phyloP scores from a whole-genome alignment of 257 asterid species.

The Solanum chaucha region DNA sequence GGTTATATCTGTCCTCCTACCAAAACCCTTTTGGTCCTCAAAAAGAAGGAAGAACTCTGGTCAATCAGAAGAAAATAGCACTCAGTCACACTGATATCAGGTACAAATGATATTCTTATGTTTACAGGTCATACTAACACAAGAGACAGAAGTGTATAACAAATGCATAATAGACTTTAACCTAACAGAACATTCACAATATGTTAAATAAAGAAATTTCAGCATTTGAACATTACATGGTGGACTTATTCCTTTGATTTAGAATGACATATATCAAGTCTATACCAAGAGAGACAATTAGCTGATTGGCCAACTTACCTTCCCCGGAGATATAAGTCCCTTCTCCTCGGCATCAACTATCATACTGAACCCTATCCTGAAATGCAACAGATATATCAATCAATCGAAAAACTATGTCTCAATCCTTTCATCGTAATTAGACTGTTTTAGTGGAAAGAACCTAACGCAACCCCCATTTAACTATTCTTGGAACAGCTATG shows the following conservation, averaged over 20 bases:
- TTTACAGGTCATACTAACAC: background rate
- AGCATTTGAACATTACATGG: background rate
- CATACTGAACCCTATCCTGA: constrained; percentile 96
- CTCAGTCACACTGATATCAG: background rate
- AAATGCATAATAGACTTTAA: background rate
- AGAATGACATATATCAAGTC: background rate
- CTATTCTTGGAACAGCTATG: background rate
- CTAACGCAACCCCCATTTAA: background rate
- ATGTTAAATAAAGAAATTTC: background rate
- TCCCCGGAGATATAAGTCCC: constrained; percentile 84
- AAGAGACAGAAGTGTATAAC: background rate
- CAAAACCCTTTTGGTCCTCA: background rate
- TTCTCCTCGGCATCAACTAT: constrained; percentile 83
- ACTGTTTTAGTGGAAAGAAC: background rate
- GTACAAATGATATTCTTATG: background rate
- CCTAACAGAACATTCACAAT: background rate
- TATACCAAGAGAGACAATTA: background rate
- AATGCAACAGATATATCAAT: constrained; percentile 9
- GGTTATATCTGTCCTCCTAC: background rate
- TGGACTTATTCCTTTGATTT: background rate
- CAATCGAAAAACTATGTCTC: background rate
- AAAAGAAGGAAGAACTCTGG: background rate
- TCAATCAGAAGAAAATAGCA: background rate
- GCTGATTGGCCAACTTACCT: constrained; percentile 38
- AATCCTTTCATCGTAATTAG: background rate